A percentile compares a stretch with the other conserved stretches of the same genome.
phyloP scores from a whole-genome alignment of 1,139 yeast species.

The Geotrichum australiense region DNA sequence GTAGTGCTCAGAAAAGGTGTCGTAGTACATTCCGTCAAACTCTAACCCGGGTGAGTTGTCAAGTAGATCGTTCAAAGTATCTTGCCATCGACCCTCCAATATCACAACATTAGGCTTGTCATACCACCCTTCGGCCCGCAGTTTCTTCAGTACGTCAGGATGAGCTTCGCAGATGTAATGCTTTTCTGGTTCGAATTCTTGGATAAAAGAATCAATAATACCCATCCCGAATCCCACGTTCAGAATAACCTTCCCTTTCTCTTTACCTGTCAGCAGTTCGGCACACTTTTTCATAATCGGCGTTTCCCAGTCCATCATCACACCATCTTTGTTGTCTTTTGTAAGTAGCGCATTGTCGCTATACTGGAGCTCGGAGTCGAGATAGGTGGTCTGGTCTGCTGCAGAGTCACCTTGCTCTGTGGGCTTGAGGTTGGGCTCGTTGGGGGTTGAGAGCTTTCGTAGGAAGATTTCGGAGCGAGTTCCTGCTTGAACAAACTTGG shows the following conservation, averaged over 20 bases:
- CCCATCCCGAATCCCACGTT: constrained; percentile 98
- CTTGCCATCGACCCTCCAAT: constrained; percentile 90
- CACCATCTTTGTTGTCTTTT: constrained; percentile 71
- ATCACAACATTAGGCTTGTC: constrained; percentile 64
- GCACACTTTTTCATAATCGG: constrained; percentile 77
- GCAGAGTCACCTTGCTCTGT: constrained; percentile 32
- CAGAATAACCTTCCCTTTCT: constrained; percentile 46
- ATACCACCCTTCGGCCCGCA: constrained; percentile 78
- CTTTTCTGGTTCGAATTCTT: constrained; percentile 48
- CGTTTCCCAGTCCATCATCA: constrained; percentile 97
- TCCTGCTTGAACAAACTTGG: constrained; percentile 73
- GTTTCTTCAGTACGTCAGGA: constrained; percentile 72
- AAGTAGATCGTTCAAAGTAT: constrained; percentile 57
- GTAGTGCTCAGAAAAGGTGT: constrained; percentile 85
- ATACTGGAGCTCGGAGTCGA: constrained; percentile 62
- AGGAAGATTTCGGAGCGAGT: constrained; percentile 80
- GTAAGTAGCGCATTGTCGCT: constrained; percentile 68
- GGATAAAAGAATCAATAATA: constrained; percentile 76
- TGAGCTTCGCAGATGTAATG: constrained; percentile 95
- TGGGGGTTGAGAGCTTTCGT: constrained; percentile 52
- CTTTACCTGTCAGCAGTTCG: constrained; percentile 38
- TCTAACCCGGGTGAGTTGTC: constrained; percentile 50
- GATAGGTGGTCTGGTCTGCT: constrained; percentile 52
- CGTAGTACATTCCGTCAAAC: constrained; percentile 89
- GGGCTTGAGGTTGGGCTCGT: constrained; percentile 22